A percentile compares a stretch with the other conserved stretches of the same genome.
These are phyloP conservation scores for Colletotrichum liaoningense DNA, from an alignment of 2,329 filamentous ascomycete genomes.

Conservation along the genomic window DNA sequence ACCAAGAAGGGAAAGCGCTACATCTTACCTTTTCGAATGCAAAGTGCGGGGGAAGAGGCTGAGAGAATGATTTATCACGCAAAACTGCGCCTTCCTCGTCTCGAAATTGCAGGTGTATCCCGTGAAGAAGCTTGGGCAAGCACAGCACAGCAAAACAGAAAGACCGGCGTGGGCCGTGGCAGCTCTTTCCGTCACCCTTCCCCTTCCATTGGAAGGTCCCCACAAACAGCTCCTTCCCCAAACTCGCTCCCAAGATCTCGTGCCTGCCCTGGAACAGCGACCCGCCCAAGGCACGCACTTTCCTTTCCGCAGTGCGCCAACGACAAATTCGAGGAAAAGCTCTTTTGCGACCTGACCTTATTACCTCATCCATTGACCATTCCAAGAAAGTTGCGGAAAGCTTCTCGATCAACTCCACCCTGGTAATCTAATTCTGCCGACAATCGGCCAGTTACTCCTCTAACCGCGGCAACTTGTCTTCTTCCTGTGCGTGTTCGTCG, in stretches of 20 bases:
- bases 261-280: conserved; percentile 1
- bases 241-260: not conserved
- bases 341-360: not conserved
- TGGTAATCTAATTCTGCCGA: not conserved
- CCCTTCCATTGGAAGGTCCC: conserved; percentile 13
- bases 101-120: not conserved
- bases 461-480: not conserved
- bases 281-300: conserved; percentile 11
- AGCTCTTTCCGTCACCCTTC: not conserved
- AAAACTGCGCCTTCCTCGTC: not conserved
- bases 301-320: not conserved
- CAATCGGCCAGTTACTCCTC: not conserved
- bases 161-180: not conserved
- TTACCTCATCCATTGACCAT: not conserved
- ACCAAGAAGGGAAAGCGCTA: not conserved
- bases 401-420: conserved; percentile 22
- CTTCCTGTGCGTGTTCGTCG: not conserved
- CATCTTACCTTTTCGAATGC: not conserved
- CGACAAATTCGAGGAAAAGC: not conserved
- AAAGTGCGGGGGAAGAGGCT: not conserved
- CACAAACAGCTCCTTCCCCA: conserved; percentile 1
- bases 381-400: conserved; percentile 7
- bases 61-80: not conserved
- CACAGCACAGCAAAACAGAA: not conserved
- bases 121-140: not conserved